phyloP scores from a whole-genome alignment of 768 basidiomycete genomes.

The Termitomyces sp. region DNA sequence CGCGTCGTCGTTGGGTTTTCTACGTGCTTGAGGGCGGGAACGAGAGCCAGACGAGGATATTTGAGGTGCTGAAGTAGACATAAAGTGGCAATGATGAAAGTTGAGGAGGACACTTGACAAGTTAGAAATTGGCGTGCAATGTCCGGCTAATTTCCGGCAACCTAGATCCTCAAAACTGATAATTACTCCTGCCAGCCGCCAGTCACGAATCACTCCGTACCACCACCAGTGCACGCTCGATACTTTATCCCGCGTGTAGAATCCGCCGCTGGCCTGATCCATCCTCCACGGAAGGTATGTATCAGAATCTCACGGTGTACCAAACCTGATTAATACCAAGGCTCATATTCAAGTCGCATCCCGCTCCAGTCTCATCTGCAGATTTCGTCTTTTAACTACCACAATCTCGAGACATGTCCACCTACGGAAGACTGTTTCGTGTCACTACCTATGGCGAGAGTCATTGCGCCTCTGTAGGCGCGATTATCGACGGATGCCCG shows the following conservation, averaged over 20 bases:
- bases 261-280: neutral
- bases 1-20: slow-evolving; percentile 65
- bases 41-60: slow-evolving; percentile 44
- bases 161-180: slow-evolving; percentile 5
- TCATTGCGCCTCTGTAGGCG: slow-evolving; percentile 95
- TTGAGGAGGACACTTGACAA: neutral
- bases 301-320: neutral
- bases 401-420: slow-evolving; percentile 62
- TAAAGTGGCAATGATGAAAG: slow-evolving; percentile 17
- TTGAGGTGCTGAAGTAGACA: slow-evolving; percentile 30
- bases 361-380: neutral
- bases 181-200: slow-evolving; percentile 3
- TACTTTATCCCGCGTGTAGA: neutral
- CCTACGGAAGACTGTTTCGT: slow-evolving; percentile 86
- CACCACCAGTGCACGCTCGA: neutral
- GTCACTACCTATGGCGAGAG: slow-evolving; percentile 99
- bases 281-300: neutral
- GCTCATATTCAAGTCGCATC: neutral
- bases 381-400: slow-evolving; percentile 1
- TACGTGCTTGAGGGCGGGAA: slow-evolving; percentile 60
- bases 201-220: slow-evolving; percentile 10
- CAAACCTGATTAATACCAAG: neutral
- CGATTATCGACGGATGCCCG: slow-evolving; percentile 96
- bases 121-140: neutral
- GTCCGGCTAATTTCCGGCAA: slow-evolving; percentile 13